Conservation (phyloP, 2,329 filamentous ascomycete species). For the Scopulariopsis brevicaulis region DNA sequence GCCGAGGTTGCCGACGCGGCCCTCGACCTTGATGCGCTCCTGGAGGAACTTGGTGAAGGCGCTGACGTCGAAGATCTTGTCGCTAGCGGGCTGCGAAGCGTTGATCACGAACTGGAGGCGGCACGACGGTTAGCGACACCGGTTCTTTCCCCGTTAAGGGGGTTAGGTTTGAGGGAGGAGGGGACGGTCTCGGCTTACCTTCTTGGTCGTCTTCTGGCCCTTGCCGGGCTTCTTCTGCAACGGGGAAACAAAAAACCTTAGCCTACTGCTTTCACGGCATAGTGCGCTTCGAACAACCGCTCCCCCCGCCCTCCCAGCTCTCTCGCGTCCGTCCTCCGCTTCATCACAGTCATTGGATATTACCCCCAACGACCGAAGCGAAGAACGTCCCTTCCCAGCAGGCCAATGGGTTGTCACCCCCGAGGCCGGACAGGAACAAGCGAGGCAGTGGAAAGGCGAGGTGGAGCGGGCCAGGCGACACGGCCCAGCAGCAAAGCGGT, state of each 20-base stretch:
- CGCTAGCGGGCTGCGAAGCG: slow-evolving; percentile 91
- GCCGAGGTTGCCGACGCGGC: slow-evolving; percentile 95
- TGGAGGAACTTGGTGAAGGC: slow-evolving; percentile 99
- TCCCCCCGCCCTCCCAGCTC: neutral
- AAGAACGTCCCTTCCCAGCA: no score
- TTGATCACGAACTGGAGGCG: slow-evolving; percentile 89
- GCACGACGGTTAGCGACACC: slow-evolving; percentile 6
- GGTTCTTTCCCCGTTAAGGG: no score
- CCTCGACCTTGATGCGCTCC: slow-evolving; percentile 99
- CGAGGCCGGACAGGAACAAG: neutral
- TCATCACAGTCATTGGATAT: neutral
- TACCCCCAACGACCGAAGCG: no score
- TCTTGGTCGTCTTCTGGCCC: slow-evolving; percentile 69
- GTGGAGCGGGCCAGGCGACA: slow-evolving; percentile 13
- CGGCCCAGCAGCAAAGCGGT: slow-evolving; percentile 91
- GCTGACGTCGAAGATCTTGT: slow-evolving; percentile 99
- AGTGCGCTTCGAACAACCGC: slow-evolving; percentile 11
- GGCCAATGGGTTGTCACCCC: neutral
- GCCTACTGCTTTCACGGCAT: slow-evolving; percentile 81
- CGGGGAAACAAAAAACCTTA: slow-evolving; percentile 51
- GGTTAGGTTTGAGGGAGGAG: neutral
- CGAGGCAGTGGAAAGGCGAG: neutral
- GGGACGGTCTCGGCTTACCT: slow-evolving; percentile 42
- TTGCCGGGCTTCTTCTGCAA: slow-evolving; percentile 58
- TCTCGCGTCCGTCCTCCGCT: slow-evolving; percentile 5